phyloP scores from a whole-genome alignment of 140 eudicot species.

The Stevia rebaudiana region DNA sequence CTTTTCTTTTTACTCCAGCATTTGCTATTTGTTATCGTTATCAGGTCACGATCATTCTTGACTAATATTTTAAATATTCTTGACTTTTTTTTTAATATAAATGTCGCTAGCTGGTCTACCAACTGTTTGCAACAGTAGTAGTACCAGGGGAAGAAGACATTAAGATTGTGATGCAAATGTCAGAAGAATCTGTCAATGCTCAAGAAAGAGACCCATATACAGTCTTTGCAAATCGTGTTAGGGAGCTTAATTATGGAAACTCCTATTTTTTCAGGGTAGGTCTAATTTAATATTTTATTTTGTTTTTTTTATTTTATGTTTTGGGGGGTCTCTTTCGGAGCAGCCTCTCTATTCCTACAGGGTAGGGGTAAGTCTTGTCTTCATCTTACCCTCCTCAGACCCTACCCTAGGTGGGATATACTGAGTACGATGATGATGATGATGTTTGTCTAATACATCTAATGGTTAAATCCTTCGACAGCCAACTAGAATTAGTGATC shows the following conservation, averaged over 20 bases:
- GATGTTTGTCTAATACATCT: background rate
- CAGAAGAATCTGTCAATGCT: constrained; percentile 87
- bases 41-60: background rate
- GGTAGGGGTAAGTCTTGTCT: too few relatives aligned
- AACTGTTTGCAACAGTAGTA: constrained; percentile 65
- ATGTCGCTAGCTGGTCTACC: constrained; percentile 72
- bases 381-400: too few relatives aligned
- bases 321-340: too few relatives aligned
- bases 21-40: background rate
- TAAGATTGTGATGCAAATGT: constrained; percentile 90
- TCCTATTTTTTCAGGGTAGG: constrained; percentile 81
- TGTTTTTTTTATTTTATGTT: too few relatives aligned
- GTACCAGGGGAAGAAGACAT: constrained; percentile 86
- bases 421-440: too few relatives aligned
- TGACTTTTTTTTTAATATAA: constrained; percentile 4
- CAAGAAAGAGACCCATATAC: constrained; percentile 98
- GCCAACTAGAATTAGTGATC: constrained; percentile 68
- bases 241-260: constrained; percentile 85
- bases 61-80: background rate
- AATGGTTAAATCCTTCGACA: constrained; percentile 26
- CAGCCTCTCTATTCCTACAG: too few relatives aligned
- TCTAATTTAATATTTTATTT: too few relatives aligned
- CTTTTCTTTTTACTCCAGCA: background rate
- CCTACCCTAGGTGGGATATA: too few relatives aligned
- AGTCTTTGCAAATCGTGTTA: constrained; percentile 82